Base-by-base conservation (phyloP, 1,284 basidiomycete species). In the Pyrrhoderma noxium region DNA sequence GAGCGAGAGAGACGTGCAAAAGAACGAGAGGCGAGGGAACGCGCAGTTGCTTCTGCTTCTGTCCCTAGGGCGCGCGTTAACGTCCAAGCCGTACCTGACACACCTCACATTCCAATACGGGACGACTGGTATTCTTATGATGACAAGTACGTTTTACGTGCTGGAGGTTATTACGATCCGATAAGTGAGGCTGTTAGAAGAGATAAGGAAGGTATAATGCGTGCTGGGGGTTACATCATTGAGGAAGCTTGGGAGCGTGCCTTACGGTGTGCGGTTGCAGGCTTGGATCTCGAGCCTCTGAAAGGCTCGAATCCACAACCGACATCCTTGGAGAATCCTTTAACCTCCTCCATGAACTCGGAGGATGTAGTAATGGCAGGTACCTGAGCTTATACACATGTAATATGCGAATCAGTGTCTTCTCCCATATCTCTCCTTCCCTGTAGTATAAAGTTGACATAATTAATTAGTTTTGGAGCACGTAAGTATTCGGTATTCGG, bases 161-260 rank as follows among this genome's bases (percentile, higher is more conserved):
- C 64, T 27, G 64, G 69, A 49, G n/a, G 47, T 0, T 90, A 90
- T 64, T 71, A 80, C 51, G 88, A 89, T 60, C 74, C 84, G 27
- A 69, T 76, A 57, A 88, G 85, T 58, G 86, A 86, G 53, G 83
- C 81, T 2, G 80, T 89, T 4, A 73, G 84, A 59, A 78, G 78
- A 59, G 89, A 93, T 60, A 69, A 76, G 49, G 85, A 90, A 57
- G 85, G 86, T 3, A 82, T 87, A 60, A 87, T 90, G 77, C 72
- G 85, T 40, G 90, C 81, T 8, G 93, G 91, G 14, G 93, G 91
- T 1, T 96, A 89, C 64, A 75, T 75, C 58, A 71, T 92, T 8
- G 77, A 84, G 53, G 82, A 92, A 63, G 89, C 89, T 46, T 95
- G 93, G 93, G 85, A 88, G 60, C 76, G 91, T 59, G 90, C 90